Evolutionary conservation across 164 flowering plant species (phyloP).

Genomic region (Sextonia rubra): DNA sequence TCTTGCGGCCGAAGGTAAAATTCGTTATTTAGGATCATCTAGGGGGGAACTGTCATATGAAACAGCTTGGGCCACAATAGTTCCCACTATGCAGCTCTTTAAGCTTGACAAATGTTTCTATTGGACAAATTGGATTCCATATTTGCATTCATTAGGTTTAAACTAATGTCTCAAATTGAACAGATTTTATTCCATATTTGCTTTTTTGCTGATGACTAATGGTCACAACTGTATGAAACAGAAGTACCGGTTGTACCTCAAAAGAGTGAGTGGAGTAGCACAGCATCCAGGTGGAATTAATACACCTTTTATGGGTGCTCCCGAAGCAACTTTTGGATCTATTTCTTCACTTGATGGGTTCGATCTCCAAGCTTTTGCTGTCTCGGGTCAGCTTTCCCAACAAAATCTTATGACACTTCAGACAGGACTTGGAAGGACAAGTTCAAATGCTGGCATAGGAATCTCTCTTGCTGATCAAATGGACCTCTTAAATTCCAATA

Average conservation of each 20-base stretch:
- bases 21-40: no score
- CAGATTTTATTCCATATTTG: neutral
- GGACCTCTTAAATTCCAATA: constrained; percentile 61
- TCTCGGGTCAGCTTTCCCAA: constrained; percentile 58
- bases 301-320: constrained; percentile 43
- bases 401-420: constrained; percentile 74
- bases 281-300: constrained; percentile 54
- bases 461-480: constrained; percentile 60
- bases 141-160: neutral
- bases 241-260: constrained; percentile 88
- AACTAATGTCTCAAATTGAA: neutral
- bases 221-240: constrained; percentile 25
- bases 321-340: constrained; percentile 48
- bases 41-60: no score
- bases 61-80: neutral
- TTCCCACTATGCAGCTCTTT: neutral
- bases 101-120: neutral
- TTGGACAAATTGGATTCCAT: neutral
- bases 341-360: constrained; percentile 51
- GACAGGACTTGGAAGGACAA: constrained; percentile 51
- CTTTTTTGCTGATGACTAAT: neutral
- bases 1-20: neutral
- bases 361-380: constrained; percentile 71
- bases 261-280: constrained; percentile 67
- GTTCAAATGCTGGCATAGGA: constrained; percentile 38